Base-by-base conservation (phyloP, 306 rosid species). In the Citrullus colocynthis region DNA sequence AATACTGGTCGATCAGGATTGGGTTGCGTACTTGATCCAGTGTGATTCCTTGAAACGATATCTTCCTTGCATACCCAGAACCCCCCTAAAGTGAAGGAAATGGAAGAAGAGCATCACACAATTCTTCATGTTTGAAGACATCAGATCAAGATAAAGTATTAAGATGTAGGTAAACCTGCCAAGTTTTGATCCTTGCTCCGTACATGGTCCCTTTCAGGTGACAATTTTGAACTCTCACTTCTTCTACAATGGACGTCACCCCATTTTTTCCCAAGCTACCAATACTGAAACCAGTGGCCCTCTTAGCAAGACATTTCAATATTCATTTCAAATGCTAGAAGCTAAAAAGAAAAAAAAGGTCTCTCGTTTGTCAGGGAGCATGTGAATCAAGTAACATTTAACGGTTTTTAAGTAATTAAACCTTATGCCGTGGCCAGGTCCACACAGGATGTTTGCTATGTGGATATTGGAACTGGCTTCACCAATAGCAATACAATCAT, bases 341-440 rank as follows among this genome's bases (percentile, higher is more conserved):
- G 49, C 49, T 37, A 65, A 65, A 72, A 67, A 14, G 48, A 36
- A 32, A 32, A 24, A 37, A 39, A 39, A 48, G 55, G 55, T 36
- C 44, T 69, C 17, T 8, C 16, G 0, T 39, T 41, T 64, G 52
- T 65, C 58, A 59, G 54, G 30, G 63, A 20, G 30, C 36, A 9
- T 30, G 66, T 28, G 66, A 28, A 12, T 5, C 48, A 39, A 39
- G 52, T 17, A 66, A 66, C 17, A 39, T 67, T n/a, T 21, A 42
- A 42, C 34, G 9, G 30, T 39, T 67, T 10, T 67, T 67, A 39
- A 39, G 74, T 41, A 42, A 67, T 28, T 67, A 48, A 58, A 89
- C 93, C 88, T 89, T 51, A 89, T 89, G 65, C 91, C 93, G 16
- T 89, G 91, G 48, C 85, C 86, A 0, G 90, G 89, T 61, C 91